Evolutionary conservation across 1,284 basidiomycete species (phyloP).

Genomic region (Apiotrichum veenhuisii): DNA sequence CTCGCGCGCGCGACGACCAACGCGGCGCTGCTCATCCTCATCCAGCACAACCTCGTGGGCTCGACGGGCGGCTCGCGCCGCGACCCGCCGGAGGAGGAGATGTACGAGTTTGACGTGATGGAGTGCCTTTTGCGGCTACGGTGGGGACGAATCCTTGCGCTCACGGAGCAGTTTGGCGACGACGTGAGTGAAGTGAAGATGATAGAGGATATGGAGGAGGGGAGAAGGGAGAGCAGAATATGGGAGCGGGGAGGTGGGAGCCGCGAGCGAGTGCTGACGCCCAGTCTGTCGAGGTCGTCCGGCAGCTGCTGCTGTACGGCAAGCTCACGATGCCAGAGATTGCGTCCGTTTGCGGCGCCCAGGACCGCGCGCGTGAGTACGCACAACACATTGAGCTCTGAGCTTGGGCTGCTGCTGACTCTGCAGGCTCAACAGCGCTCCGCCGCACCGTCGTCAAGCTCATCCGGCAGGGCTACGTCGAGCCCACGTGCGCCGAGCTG

Average conservation of each 20-base stretch:
- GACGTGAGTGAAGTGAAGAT: constrained; percentile 55
- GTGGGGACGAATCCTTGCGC: constrained; percentile 73
- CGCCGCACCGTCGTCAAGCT: constrained; percentile 14
- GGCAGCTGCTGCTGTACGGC: constrained; percentile 74
- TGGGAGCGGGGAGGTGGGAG: too few relatives aligned
- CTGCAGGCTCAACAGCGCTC: not conserved
- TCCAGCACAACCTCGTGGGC: constrained; percentile 90
- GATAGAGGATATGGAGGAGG: too few relatives aligned
- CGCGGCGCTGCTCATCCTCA: constrained; percentile 71
- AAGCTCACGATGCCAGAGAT: constrained; percentile 64
- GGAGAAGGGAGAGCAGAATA: too few relatives aligned
- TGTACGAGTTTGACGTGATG: constrained; percentile 62
- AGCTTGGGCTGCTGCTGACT: too few relatives aligned
- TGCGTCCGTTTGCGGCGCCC: constrained; percentile 16
- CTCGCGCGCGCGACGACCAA: constrained; percentile 59
- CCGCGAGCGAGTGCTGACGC: too few relatives aligned
- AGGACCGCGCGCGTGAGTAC: constrained; percentile 8
- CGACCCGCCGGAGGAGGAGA: constrained; percentile 62
- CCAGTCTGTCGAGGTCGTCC: constrained; percentile 70
- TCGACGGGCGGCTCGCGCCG: constrained; percentile 59
- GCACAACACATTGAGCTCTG: not conserved
- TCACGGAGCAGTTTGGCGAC: constrained; percentile 66
- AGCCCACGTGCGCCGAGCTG: constrained; percentile 31
- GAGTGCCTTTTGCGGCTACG: constrained; percentile 74
- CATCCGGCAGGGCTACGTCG: constrained; percentile 27